Base-by-base conservation (phyloP, 2,329 filamentous ascomycete species). In the Curvularia lunata region DNA sequence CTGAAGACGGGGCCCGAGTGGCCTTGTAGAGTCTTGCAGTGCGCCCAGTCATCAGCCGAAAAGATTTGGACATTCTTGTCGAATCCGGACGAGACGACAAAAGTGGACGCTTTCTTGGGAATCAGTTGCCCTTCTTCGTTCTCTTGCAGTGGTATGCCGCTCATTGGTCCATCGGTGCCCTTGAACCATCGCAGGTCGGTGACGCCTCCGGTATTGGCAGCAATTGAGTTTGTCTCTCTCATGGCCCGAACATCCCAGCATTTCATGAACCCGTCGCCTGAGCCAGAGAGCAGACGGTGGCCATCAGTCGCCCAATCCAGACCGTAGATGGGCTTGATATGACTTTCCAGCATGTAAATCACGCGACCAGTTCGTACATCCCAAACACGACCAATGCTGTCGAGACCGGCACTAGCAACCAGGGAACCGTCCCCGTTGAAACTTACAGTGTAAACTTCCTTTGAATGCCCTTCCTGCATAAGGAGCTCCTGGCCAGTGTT, bases 201-300 rank as follows among this genome's bases (percentile, higher is more conserved):
- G 7, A 99, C 93, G 32, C 95, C 90, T 63, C 92, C 94, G 48
- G 87, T 89, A 76, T 99, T 95, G 6, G 95, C 94, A 48, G 94
- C 95, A 46, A 99, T 90, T 18, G 90, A 91, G 12, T 91, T 94
- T 0, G 86, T 89, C 62, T 88, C 88, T 67, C 90, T 86, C 48
- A 98, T 93, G 69, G 95, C 94, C 45, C 95, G 88, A 51, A 99
- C 84, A 73, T 99, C 95, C 95, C 95, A 99, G 78, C 94, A 97
- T 77, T 97, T 98, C 71, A 97, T 88, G 86, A 95, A 98, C 18
- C 94, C 94, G 73, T 99, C 95, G 2, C 89, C 92, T 13, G 92
- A 96, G 1, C 92, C 93, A 0, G 92, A 92, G n/a, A 98, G 82
- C 8, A 98, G 86, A n/a, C 95, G 87, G 75, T 97, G 89, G 5